Base-by-base conservation (phyloP, 345 rosid genomes). In the Arabidopsis arenosa region DNA sequence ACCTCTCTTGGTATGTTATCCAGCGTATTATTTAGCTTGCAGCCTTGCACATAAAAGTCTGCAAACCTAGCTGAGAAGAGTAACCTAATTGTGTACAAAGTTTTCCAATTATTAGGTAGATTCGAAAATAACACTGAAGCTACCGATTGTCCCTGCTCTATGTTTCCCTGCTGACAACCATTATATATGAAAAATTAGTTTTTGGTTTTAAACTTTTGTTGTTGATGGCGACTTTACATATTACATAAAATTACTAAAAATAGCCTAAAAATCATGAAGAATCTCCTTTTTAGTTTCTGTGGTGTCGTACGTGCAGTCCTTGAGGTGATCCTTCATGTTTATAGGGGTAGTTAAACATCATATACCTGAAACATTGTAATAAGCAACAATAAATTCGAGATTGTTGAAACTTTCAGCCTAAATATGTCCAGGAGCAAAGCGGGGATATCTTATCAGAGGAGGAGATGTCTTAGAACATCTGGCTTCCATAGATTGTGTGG, bases 391-490 rank as follows among this genome's bases (percentile, higher is more conserved):
- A 28, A 26, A 17, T 33, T 53, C 18, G 9, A 54, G 53, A 14
- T 30, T 65, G 35, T 54, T 47, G 11, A 73, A 52, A 49, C 8
- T 68, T 30, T 73, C 41, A 5, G 74, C 63, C 66, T 75, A 66
- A 48, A 79, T 75, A 79, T 83, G 80, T 71, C 48, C 83, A 94
- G 98, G 98, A 78, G 98, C 97, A 74, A 90, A 82, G 83, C 91
- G 89, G 67, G 98, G 98, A 72, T 93, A 90, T 83, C 90, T 94
- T 70, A 87, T 94, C 79, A 86, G 98, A 85, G 98, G 98, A 78
- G 97, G 96, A 71, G 97, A 92, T 84, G 96, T 89, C 75, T 85
- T 92, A 65, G 97, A 94, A 85, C 97, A 93, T 54, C 81, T 94
- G 79, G 93, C 98, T 47, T 80, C 86, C 75, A 73, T 90, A 56